Base-by-base conservation (phyloP, 768 basidiomycete genomes). In the Boletus vinaceobasis region DNA sequence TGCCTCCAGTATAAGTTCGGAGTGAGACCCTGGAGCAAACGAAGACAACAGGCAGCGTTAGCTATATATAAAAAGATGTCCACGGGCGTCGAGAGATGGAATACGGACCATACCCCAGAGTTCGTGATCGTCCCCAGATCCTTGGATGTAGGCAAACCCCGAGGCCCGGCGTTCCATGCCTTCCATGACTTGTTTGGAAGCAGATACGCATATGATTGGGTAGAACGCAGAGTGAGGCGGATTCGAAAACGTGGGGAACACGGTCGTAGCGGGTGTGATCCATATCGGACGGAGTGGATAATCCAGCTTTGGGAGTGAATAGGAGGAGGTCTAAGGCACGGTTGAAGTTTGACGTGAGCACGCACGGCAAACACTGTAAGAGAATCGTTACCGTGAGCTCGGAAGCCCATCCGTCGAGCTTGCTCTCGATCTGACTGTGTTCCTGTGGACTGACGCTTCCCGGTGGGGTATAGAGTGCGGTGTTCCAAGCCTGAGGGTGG, bases 81-180 rank as follows among this genome's bases (percentile, higher is more conserved):
- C 13, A 3, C 29, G 15, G 40, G 26, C 38, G 19, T 31, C 23
- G 23, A 13, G 31, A 42, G 43, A 36, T 43, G 13, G 31, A 21
- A 31, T 15, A 66, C 75, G 31, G 52, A 89, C 90, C 82, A 82
- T 81, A 29, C 86, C 80, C 93, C 93, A 95, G 6, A 88, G 75
- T 69, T 97, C 94, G 64, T 95, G 92, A 63, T 98, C 96, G 63
- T 98, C 96, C 0, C 94, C 96, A 0, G 90, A 91, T 1, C 96
- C 96, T 68, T 96, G 94, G 8, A 98, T 82, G 66, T 98, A 98
- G 21, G 84, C 76, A 66, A 86, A 97, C 0, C 90, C 90, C n/a
- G 75, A 71, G 9, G 75, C 59, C 1, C 87, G 80, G 21, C 88
- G 75, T 55, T 88, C 86, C 1, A 80, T 52, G 7, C 84, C 84